phyloP scores from a whole-genome alignment of 441 rosid genomes.

The Adansonia rubrostipa region DNA sequence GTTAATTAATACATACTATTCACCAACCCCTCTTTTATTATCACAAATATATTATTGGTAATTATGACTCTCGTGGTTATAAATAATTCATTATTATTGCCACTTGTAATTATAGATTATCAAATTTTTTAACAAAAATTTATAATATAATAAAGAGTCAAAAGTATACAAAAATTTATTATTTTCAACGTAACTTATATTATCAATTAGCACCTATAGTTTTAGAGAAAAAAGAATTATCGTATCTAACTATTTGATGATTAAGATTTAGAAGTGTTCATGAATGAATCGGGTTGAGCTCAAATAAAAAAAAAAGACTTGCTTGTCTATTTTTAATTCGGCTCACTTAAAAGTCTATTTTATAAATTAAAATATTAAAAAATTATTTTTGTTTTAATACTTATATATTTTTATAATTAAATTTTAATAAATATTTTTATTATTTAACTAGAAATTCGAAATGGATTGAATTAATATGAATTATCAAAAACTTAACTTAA shows the following conservation, averaged over 20 bases:
- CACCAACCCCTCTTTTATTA: not conserved
- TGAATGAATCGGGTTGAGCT: too few relatives aligned
- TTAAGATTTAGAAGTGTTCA: too few relatives aligned
- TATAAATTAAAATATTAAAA: too few relatives aligned
- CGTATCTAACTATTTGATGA: not conserved
- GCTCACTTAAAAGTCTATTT: not conserved
- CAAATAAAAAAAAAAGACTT: too few relatives aligned
- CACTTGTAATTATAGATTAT: not conserved
- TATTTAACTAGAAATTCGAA: too few relatives aligned
- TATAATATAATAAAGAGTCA: not conserved
- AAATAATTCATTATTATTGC: not conserved
- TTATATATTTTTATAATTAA: too few relatives aligned
- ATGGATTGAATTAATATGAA: not conserved
- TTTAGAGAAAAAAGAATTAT: not conserved
- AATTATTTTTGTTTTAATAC: too few relatives aligned
- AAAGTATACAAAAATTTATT: too few relatives aligned
- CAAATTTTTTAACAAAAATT: too few relatives aligned
- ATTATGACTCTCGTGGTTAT: not conserved
- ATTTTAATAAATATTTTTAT: too few relatives aligned
- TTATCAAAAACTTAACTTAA: too few relatives aligned
- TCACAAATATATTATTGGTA: not conserved
- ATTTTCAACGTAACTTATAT: not conserved
- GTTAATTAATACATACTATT: not conserved
- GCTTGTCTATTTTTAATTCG: too few relatives aligned
- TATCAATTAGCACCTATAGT: not conserved